Conservation (phyloP, 495 filamentous ascomycete genomes). For the Aspergillus sparsus region DNA sequence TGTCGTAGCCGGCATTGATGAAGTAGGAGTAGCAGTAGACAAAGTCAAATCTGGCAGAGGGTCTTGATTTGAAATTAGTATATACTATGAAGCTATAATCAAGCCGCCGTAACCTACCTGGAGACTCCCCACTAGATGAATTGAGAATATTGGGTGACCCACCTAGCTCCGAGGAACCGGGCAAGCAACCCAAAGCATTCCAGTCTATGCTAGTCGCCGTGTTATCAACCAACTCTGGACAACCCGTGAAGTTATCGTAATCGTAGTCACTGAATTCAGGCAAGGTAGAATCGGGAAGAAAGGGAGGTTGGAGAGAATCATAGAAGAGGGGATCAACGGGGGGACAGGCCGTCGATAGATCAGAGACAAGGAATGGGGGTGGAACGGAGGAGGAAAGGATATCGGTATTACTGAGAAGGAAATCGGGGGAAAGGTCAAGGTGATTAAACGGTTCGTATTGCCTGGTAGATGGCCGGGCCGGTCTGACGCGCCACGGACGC, state of each 20-base stretch:
- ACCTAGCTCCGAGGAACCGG: conserved; percentile 11
- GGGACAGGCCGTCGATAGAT: conserved; percentile 19
- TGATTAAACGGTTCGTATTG: conserved; percentile 9
- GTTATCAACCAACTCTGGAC: conserved; percentile 9
- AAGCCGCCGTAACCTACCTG: conserved; percentile 8
- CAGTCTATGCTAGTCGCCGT: conserved; percentile 10
- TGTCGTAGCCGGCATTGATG: conserved; percentile 17
- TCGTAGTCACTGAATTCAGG: conserved; percentile 7
- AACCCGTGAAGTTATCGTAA: conserved; percentile 5
- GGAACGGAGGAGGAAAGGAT: conserved; percentile 8
- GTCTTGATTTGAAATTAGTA: conserved; percentile 6
- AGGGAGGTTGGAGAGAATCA: conserved; percentile 1
- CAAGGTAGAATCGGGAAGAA: conserved; percentile 8
- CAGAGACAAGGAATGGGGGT: conserved; percentile 5
- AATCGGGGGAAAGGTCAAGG: conserved; percentile 10
- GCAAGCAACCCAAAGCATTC: conserved; percentile 16
- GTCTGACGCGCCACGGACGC: conserved; percentile 15
- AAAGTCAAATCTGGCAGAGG: conserved; percentile 2
- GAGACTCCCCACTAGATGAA: conserved; percentile 15
- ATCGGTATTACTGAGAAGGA: conserved; percentile 8
- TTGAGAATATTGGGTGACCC: conserved; percentile 13
- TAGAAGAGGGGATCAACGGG: conserved; percentile 17
- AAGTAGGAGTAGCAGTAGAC: not conserved
- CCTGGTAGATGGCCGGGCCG: conserved; percentile 4
- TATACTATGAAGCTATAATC: not conserved